Evolutionary conservation across 768 basidiomycete genomes (phyloP).

Genomic region (Pisolithus orientalis): DNA sequence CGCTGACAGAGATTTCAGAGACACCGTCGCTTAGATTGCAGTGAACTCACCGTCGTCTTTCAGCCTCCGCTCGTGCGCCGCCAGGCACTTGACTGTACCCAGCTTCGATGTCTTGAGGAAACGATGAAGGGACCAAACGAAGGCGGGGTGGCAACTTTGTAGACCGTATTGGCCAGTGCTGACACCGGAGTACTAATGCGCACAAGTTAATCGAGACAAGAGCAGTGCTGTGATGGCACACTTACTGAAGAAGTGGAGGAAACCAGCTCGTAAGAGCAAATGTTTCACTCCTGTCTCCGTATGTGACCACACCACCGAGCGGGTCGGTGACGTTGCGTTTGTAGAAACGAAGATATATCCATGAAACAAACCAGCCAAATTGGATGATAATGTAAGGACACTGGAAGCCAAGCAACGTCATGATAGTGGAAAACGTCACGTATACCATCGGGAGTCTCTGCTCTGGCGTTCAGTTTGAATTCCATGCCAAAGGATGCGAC

Average conservation of each 20-base stretch:
- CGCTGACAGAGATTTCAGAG: conserved; percentile 42
- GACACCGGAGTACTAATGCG: conserved; percentile 61
- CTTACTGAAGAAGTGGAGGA: conserved; percentile 91
- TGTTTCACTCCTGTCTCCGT: conserved; percentile 94
- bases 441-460: conserved; percentile 94
- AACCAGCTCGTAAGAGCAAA: conserved; percentile 96
- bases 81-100: conserved; percentile 79
- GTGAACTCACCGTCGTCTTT: conserved; percentile 73
- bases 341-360: conserved; percentile 95
- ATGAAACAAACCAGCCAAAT: conserved; percentile 97
- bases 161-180: conserved; percentile 58
- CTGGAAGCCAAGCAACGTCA: conserved; percentile 79
- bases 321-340: conserved; percentile 74
- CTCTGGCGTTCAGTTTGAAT: conserved; percentile 3
- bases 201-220: not conserved
- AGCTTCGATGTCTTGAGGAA: conserved; percentile 57
- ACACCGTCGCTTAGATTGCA: not conserved
- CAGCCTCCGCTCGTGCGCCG: conserved; percentile 91
- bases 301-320: conserved; percentile 55
- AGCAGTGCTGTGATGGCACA: conserved; percentile 10
- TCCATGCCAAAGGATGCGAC: not conserved
- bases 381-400: conserved; percentile 92
- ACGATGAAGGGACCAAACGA: conserved; percentile 64
- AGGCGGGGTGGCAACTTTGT: conserved; percentile 62
- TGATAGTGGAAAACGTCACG: conserved; percentile 80